Evolutionary conservation across 2,329 filamentous ascomycete genomes (phyloP), one percentile per base, ranked within the genome.

Genomic region (Cladosporium sp.): DNA sequence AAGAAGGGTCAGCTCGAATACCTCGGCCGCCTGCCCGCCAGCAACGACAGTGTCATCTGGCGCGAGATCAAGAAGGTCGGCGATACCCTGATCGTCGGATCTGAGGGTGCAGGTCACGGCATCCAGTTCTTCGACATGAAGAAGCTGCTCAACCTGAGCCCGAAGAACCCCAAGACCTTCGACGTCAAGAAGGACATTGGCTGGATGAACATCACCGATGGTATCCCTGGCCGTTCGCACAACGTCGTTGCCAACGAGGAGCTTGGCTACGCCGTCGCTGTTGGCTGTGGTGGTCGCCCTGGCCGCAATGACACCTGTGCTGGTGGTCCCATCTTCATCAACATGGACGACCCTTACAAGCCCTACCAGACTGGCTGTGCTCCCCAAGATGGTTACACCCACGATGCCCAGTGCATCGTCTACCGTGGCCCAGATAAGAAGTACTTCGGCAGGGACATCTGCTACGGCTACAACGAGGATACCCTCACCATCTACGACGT

Each of bases 121-220:
- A 78, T 87, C 45, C 84, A 86, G 70, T 78, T 86, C 71, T 87
- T 87, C 66, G 84, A 87, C 71, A 79, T 85, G 80, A 79, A 75
- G 65, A 85, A 80, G 74, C 74, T 84, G 19, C 73, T 82, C 58
- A 72, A 72, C 40, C 67, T 83, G 60, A 73, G 79, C 69, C 75
- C 77, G 1, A 71, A 69, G 4, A 70, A 63, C 28, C 78, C 75
- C 7, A 72, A 70, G 19, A 74, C 67, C 37, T 82, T 81, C 63
- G 75, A 75, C 39, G 61, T 59, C 66, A 58, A 71, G n/a, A 55
- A 50, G 22, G 78, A 79, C 55, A 68, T 80, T 56, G 76, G 76
- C 28, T 71, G 70, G 36, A 70, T 72, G 63, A 78, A 73, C 65
- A 71, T 69, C 59, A 72, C 70, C 37, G 72, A 78, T 0, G 76